Evolutionary conservation across 176 grass and related monocot species (phyloP).

Genomic region (Avena sativa): DNA sequence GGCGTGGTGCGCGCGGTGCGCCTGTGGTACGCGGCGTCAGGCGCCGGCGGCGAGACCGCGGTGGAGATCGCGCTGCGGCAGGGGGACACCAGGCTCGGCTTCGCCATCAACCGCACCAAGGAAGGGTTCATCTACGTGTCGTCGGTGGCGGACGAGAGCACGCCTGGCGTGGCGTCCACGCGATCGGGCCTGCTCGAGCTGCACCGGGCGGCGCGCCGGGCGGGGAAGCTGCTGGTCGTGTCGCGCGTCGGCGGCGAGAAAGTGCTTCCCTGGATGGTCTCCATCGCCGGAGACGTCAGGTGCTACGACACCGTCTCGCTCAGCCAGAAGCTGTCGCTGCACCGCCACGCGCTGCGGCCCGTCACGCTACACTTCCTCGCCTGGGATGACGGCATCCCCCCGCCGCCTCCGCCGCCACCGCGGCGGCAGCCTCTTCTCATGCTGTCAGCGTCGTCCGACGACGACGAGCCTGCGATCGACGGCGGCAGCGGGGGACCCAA

Average conservation of each 20-base stretch:
- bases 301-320: constrained; percentile 97
- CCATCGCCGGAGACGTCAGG: constrained; percentile 71
- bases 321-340: constrained; percentile 91
- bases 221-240: constrained; percentile 73
- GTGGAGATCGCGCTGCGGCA: constrained; percentile 72
- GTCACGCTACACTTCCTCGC: constrained; percentile 84
- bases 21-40: constrained; percentile 75
- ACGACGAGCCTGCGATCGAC: not conserved
- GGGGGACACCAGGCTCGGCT: constrained; percentile 83
- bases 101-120: constrained; percentile 88
- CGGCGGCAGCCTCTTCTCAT: constrained; percentile 8
- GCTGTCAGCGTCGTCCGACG: not conserved
- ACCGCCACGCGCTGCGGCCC: constrained; percentile 83
- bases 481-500: constrained; percentile 25
- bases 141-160: constrained; percentile 82
- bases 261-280: constrained; percentile 81
- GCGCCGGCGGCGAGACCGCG: constrained; percentile 54
- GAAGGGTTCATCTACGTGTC: constrained; percentile 93
- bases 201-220: constrained; percentile 56
- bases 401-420: not conserved
- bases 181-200: constrained; percentile 75
- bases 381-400: constrained; percentile 63
- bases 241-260: constrained; percentile 75
- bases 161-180: constrained; percentile 59
- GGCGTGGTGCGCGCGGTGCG: constrained; percentile 72